A percentile compares a stretch with the other conserved stretches of the same genome.
phyloP scores from a whole-genome alignment of 345 rosid species.

The Corymbia maculata region DNA sequence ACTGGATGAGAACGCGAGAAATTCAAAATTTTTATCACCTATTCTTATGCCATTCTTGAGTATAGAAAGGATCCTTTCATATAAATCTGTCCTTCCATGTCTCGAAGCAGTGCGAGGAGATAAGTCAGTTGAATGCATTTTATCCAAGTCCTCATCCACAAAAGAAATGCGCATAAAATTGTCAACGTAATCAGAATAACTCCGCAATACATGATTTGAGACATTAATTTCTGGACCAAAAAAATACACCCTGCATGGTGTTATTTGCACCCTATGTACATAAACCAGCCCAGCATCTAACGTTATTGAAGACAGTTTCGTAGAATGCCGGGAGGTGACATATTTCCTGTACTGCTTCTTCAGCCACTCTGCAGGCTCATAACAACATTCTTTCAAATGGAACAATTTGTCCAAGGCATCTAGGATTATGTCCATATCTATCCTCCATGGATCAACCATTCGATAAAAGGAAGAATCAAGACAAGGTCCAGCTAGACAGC shows the following conservation, averaged over 20 bases:
- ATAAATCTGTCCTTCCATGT: constrained; percentile 29
- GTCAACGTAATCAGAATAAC: constrained; percentile 11
- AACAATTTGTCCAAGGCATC: constrained; percentile 40
- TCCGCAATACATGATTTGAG: constrained; percentile 52
- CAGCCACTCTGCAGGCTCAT: constrained; percentile 50
- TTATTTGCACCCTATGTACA: constrained; percentile 42
- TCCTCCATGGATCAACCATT: constrained; percentile 29
- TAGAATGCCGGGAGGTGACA: constrained; percentile 1
- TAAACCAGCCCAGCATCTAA: constrained; percentile 43
- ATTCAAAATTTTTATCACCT: constrained; percentile 48
- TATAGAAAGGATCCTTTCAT: constrained; percentile 32
- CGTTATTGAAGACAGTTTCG: constrained; percentile 15
- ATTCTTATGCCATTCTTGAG: constrained; percentile 39
- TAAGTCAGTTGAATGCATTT: constrained; percentile 49
- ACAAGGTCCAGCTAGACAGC: constrained; percentile 36
- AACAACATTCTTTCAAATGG: constrained; percentile 42
- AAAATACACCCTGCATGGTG: constrained; percentile 56
- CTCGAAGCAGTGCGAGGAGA: constrained; percentile 38
- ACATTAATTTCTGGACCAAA: constrained; percentile 54
- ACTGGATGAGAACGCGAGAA: constrained; percentile 70
- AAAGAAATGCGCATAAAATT: constrained; percentile 59
- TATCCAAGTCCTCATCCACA: constrained; percentile 52
- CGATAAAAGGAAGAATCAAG: constrained; percentile 36
- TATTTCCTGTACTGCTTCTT: constrained; percentile 23
- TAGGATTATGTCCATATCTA: constrained; percentile 14